Percentiles rank a stretch among this genome's conserved stretches.
These are phyloP conservation scores for Vaccinium myrtillus DNA, from an alignment of 148 eudicot genomes.

Conservation along the genomic window DNA sequence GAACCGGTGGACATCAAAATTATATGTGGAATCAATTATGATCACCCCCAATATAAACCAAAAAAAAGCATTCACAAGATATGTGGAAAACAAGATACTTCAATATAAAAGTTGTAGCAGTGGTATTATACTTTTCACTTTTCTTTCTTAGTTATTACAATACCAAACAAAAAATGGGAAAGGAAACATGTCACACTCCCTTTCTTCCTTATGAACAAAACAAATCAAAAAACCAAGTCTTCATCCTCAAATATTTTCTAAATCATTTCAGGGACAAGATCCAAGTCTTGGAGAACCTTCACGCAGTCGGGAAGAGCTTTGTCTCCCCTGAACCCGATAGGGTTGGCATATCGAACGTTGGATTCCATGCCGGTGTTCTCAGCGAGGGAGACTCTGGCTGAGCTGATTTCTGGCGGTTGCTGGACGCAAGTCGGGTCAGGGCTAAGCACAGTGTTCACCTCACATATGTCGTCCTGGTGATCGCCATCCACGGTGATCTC, in stretches of 20 bases:
- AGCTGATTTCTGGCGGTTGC: background rate
- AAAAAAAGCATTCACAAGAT: background rate
- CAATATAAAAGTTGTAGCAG: background rate
- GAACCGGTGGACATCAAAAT: too few species aligned
- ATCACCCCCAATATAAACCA: too few species aligned
- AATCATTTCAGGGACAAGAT: background rate
- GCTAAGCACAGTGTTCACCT: conserved; percentile 27
- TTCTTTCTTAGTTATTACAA: background rate
- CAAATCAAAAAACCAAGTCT: background rate
- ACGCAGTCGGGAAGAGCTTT: conserved; percentile 18
- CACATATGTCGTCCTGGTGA: conserved; percentile 39
- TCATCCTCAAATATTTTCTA: background rate
- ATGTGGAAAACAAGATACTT: background rate
- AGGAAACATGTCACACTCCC: background rate
- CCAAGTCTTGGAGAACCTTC: conserved; percentile 16
- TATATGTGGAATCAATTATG: too few species aligned
- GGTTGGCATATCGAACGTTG: conserved; percentile 26
- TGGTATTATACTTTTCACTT: background rate
- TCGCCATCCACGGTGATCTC: conserved; percentile 26
- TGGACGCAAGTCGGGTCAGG: conserved; percentile 23
- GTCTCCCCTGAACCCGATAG: conserved; percentile 31
- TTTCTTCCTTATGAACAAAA: background rate
- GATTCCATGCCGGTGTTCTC: conserved; percentile 24
- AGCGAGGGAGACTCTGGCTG: conserved; percentile 18
- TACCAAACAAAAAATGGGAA: background rate